Evolutionary conservation across 768 basidiomycete genomes (phyloP).

Genomic region (Leccinum boreale): DNA sequence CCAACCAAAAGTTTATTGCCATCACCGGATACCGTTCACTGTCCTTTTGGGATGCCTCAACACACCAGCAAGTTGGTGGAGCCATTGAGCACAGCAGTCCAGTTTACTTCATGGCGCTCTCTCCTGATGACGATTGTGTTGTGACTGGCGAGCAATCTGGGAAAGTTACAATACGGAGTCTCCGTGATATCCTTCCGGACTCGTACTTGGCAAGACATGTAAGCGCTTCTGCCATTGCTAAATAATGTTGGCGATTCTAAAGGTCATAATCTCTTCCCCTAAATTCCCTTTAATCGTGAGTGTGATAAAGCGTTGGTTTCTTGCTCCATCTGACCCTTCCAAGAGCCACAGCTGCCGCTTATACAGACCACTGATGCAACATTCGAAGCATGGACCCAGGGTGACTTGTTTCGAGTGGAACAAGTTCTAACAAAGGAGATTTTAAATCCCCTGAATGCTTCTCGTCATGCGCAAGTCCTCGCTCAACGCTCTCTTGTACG

Average conservation of each 20-base stretch:
- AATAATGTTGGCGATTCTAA: not conserved
- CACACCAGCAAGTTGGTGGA: not conserved
- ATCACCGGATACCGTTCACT: not conserved
- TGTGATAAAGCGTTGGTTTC: not conserved
- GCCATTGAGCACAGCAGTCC: not conserved
- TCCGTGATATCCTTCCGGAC: not conserved
- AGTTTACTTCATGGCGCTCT: not conserved
- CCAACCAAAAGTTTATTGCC: not conserved
- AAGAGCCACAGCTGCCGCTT: not conserved
- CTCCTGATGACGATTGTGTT: not conserved
- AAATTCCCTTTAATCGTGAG: not conserved
- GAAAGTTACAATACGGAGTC: not conserved
- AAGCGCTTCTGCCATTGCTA: not conserved
- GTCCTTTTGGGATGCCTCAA: not conserved
- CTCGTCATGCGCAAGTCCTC: not conserved
- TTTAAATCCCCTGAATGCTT: not conserved
- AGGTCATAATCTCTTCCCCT: not conserved
- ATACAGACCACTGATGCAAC: not conserved
- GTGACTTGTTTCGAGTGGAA: not conserved
- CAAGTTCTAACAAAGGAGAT: not conserved
- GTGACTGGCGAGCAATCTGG: not conserved
- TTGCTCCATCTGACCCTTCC: not conserved
- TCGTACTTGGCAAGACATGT: not conserved
- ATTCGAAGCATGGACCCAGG: not conserved
- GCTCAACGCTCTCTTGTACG: not conserved